Conservation (phyloP, 164 flowering plant species). For the Stephania cephalantha region DNA sequence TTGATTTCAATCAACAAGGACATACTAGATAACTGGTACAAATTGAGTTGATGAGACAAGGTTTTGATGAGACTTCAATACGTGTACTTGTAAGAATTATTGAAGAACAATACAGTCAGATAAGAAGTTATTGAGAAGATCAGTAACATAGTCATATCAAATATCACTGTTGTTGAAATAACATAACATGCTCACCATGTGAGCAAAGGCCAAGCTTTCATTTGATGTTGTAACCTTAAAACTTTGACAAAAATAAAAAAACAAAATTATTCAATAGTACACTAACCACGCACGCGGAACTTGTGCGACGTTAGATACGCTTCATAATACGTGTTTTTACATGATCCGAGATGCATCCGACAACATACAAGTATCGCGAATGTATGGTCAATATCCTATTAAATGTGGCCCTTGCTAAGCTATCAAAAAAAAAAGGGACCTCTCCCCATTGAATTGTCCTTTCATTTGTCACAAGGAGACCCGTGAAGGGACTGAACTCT, state of each 20-base stretch:
- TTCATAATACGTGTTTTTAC: too few relatives aligned
- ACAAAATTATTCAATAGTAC: too few relatives aligned
- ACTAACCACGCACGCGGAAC: too few relatives aligned
- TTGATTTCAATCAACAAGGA: background rate
- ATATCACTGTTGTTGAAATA: background rate
- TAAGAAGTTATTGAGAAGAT: background rate
- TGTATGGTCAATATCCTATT: too few relatives aligned
- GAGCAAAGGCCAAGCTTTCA: constrained; percentile 1
- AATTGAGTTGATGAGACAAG: background rate
- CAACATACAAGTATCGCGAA: too few relatives aligned
- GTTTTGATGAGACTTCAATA: background rate
- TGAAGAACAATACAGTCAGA: background rate
- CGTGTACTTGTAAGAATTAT: background rate
- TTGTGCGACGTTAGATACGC: too few relatives aligned
- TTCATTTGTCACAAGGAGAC: constrained; percentile 4
- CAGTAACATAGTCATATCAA: constrained; percentile 1
- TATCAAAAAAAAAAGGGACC: too few relatives aligned
- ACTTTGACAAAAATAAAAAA: background rate
- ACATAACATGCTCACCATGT: background rate
- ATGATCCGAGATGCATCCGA: too few relatives aligned
- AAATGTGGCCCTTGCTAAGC: too few relatives aligned
- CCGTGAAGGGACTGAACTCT: constrained; percentile 15
- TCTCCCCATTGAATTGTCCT: background rate
- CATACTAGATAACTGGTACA: background rate
- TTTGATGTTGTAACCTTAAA: background rate